A percentile compares a stretch with the other conserved stretches of the same genome.
These are phyloP conservation scores for Strigomonas culicis DNA, from an alignment of 208 protist genomes.

Conservation along the genomic window DNA sequence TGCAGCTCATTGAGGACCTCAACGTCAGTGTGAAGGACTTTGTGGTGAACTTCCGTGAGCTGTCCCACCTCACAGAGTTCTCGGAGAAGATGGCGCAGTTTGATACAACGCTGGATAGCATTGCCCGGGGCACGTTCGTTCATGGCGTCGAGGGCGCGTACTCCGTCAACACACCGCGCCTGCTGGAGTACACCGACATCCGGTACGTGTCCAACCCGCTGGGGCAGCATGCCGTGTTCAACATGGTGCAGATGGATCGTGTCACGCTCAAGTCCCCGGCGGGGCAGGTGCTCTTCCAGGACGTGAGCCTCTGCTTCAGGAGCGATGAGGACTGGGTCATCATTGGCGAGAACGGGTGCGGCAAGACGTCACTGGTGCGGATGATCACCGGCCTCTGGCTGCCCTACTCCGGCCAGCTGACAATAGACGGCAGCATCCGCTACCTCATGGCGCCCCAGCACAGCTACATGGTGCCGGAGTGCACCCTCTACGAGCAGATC, in stretches of 20 bases:
- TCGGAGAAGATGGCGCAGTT: slow-evolving; percentile 73
- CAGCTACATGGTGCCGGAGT: slow-evolving; percentile 80
- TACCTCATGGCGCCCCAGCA: slow-evolving; percentile 75
- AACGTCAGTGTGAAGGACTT: slow-evolving; percentile 80
- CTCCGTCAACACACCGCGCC: slow-evolving; percentile 2
- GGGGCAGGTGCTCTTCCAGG: slow-evolving; percentile 51
- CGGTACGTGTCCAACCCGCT: slow-evolving; percentile 10
- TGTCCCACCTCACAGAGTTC: slow-evolving; percentile 82
- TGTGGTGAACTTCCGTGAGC: slow-evolving; percentile 83
- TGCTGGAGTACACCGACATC: slow-evolving; percentile 38
- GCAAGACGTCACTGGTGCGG: slow-evolving; percentile 83
- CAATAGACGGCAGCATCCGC: slow-evolving; percentile 36
- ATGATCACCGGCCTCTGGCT: slow-evolving; percentile 83
- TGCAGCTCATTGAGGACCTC: slow-evolving; percentile 81
- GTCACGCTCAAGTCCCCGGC: slow-evolving; percentile 52
- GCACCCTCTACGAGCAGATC: slow-evolving; percentile 83
- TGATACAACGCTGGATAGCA: slow-evolving; percentile 70
- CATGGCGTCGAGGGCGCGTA: slow-evolving; percentile 10
- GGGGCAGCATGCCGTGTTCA: slow-evolving; percentile 17
- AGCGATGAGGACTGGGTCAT: slow-evolving; percentile 81
- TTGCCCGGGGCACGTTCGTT: slow-evolving; percentile 61
- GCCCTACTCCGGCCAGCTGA: slow-evolving; percentile 41
- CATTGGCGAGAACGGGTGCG: slow-evolving; percentile 78
- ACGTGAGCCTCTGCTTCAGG: slow-evolving; percentile 51
- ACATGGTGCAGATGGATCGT: slow-evolving; percentile 49